These are phyloP conservation scores for Plectranthus barbatus DNA, from an alignment of 257 asterid genomes.

Conservation along the genomic window DNA sequence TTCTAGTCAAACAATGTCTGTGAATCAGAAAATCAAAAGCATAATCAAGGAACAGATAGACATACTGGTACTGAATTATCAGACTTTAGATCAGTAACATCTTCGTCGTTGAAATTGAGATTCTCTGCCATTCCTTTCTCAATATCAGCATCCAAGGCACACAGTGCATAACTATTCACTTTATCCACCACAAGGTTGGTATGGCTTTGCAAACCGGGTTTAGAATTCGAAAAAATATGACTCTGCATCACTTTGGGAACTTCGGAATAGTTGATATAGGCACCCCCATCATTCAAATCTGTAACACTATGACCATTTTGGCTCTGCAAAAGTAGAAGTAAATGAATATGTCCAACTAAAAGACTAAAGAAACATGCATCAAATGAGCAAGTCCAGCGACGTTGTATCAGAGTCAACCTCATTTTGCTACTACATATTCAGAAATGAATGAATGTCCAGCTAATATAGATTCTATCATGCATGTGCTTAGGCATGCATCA, in stretches of 20 bases:
- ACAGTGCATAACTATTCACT: conserved; percentile 31
- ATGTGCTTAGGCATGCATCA: background rate
- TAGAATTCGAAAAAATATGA: conserved; percentile 30
- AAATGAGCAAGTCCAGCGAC: background rate
- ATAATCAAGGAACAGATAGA: conserved; percentile 8
- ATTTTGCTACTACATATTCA: background rate
- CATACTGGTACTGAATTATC: conserved; percentile 63
- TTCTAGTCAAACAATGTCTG: conserved; percentile 8
- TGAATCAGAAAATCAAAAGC: background rate
- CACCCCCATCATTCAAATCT: conserved; percentile 30
- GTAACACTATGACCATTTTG: conserved; percentile 26
- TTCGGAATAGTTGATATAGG: conserved; percentile 17
- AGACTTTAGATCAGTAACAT: conserved; percentile 33
- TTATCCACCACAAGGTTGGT: conserved; percentile 38
- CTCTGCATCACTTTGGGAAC: conserved; percentile 35
- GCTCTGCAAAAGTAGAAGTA: conserved; percentile 27
- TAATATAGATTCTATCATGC: background rate
- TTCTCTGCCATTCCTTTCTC: conserved; percentile 61
- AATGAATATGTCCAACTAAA: background rate
- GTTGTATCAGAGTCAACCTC: too few species aligned
- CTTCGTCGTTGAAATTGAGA: conserved; percentile 35
- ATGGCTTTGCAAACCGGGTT: conserved; percentile 31
- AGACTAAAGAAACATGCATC: too few species aligned
- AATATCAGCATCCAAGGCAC: conserved; percentile 38
- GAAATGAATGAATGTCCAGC: background rate